These are phyloP conservation scores for Acmispon strigosus DNA, from an alignment of 306 rosid genomes.

Conservation along the genomic window DNA sequence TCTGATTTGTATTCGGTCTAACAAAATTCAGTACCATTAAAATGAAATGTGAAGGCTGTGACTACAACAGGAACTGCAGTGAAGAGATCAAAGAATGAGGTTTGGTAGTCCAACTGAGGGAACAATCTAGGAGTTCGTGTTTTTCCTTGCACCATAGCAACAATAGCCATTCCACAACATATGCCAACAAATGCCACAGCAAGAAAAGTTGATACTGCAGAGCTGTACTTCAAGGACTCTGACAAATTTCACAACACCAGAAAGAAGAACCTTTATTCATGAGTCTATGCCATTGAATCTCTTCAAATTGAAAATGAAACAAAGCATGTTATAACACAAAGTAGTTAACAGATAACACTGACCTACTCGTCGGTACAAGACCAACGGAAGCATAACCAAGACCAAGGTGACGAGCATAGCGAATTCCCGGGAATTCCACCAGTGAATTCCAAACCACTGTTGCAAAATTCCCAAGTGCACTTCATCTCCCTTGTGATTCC, in stretches of 20 bases:
- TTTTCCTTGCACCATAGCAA: conserved; percentile 63
- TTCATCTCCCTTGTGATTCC: conserved; percentile 38
- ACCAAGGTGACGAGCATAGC: conserved; percentile 48
- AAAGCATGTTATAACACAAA: background rate
- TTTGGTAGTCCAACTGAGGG: conserved; percentile 54
- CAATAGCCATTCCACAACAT: conserved; percentile 69
- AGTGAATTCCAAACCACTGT: conserved; percentile 88
- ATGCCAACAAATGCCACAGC: conserved; percentile 82
- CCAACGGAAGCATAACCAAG: conserved; percentile 67
- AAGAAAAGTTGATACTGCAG: conserved; percentile 65
- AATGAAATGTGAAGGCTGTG: conserved; percentile 89
- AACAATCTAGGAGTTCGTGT: conserved; percentile 55
- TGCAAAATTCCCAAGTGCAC: conserved; percentile 82
- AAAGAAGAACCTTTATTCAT: background rate
- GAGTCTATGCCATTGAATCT: background rate
- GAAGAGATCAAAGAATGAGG: conserved; percentile 83
- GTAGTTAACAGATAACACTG: conserved; percentile 3
- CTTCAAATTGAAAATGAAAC: background rate
- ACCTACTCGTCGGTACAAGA: conserved; percentile 70
- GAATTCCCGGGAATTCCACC: conserved; percentile 90
- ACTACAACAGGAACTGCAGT: conserved; percentile 93
- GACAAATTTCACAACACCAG: conserved; percentile 7
- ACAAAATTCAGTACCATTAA: conserved; percentile 42
- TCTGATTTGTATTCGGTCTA: too few species aligned
- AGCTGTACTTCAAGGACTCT: conserved; percentile 82